phyloP scores from a whole-genome alignment of 305 asterid species.

The Salvia sclarea region DNA sequence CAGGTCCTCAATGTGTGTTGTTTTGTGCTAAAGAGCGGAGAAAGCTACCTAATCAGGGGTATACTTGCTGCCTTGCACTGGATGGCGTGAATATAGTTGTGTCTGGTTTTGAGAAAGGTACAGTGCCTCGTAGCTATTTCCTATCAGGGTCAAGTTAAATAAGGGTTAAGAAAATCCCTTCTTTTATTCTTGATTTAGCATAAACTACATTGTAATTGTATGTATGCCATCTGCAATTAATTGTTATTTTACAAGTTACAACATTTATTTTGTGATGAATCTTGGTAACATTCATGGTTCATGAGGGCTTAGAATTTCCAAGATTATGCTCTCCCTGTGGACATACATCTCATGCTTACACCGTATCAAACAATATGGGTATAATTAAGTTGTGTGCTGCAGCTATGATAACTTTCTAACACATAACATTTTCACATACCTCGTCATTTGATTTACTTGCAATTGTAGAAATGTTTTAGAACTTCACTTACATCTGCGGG shows the following conservation, averaged over 20 bases:
- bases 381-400: too few relatives aligned
- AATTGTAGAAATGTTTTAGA: neutral
- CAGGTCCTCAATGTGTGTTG: constrained; percentile 96
- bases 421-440: constrained; percentile 7
- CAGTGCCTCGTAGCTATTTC: constrained; percentile 22
- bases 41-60: constrained; percentile 73
- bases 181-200: neutral
- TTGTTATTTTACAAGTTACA: constrained; percentile 6
- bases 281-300: constrained; percentile 15
- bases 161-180: neutral
- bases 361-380: too few relatives aligned
- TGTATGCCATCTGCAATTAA: constrained; percentile 8
- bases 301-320: constrained; percentile 13
- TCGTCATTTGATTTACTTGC: constrained; percentile 10
- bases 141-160: constrained; percentile 2
- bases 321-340: constrained; percentile 5
- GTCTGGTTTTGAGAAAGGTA: constrained; percentile 92
- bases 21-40: constrained; percentile 89
- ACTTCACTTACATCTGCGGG: neutral
- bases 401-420: neutral
- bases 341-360: constrained; percentile 12
- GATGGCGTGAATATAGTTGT: constrained; percentile 86
- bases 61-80: constrained; percentile 98
- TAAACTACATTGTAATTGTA: neutral
- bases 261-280: neutral